phyloP scores from a whole-genome alignment of 352 stramenopile species.

The Phytophthora colocasiae region DNA sequence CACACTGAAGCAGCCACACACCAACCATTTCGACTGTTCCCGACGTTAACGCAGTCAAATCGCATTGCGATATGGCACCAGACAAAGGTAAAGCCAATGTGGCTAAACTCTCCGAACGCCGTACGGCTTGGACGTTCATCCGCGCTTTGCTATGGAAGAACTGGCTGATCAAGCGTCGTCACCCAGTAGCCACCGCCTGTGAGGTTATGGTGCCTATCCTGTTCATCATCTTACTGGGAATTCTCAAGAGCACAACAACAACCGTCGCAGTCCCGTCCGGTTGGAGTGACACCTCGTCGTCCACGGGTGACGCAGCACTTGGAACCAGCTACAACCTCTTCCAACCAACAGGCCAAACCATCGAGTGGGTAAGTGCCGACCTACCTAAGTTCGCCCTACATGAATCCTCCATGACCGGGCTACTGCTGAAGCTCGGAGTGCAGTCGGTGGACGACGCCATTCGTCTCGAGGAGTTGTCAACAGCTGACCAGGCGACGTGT shows the following conservation, averaged over 20 bases:
- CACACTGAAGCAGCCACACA: neutral
- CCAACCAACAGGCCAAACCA: conserved; percentile 33
- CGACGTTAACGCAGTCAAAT: conserved; percentile 8
- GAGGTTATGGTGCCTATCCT: conserved; percentile 60
- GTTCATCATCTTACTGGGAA: conserved; percentile 64
- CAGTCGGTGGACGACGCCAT: conserved; percentile 54
- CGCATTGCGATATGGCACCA: conserved; percentile 19
- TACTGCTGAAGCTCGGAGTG: conserved; percentile 59
- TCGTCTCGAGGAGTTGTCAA: conserved; percentile 49
- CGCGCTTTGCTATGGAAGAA: conserved; percentile 75
- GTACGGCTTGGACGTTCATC: conserved; percentile 39
- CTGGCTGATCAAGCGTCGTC: conserved; percentile 65
- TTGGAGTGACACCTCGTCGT: conserved; percentile 48
- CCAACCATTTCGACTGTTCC: conserved; percentile 14
- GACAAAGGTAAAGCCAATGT: conserved; percentile 15
- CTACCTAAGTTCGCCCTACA: conserved; percentile 55
- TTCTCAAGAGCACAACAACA: conserved; percentile 61
- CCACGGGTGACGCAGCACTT: conserved; percentile 23
- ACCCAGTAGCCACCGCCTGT: conserved; percentile 51
- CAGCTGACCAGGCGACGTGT: conserved; percentile 36
- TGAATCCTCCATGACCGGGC: conserved; percentile 63
- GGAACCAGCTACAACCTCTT: conserved; percentile 62
- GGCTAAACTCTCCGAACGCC: conserved; percentile 23
- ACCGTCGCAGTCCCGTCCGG: conserved; percentile 61
- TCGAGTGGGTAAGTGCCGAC: conserved; percentile 41